Conservation (phyloP, 2,329 filamentous ascomycete genomes). For the Colletotrichum destructivum region DNA sequence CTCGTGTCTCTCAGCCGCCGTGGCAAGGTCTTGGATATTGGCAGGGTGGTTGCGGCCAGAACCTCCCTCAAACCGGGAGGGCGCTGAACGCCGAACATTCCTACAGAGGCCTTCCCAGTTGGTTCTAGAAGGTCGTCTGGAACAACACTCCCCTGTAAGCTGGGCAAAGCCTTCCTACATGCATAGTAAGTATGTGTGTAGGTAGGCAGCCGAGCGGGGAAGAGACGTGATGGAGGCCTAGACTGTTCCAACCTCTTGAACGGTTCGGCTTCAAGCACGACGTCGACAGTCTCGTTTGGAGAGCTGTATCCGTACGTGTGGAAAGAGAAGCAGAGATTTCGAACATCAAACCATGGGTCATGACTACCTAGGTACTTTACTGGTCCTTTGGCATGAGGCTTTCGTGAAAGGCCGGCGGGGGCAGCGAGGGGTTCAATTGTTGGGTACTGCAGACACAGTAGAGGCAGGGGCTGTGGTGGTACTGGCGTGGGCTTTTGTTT, state of each 20-base stretch:
- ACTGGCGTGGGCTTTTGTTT: neutral
- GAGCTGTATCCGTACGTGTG: neutral
- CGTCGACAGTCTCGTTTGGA: neutral
- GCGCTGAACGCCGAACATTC: conserved; percentile 8
- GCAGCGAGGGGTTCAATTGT: neutral
- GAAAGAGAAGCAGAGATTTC: neutral
- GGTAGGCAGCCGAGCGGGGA: conserved; percentile 21
- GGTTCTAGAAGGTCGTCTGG: conserved; percentile 38
- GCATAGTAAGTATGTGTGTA: too few relatives aligned
- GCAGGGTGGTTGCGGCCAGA: conserved; percentile 5
- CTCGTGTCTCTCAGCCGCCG: neutral
- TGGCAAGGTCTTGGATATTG: conserved; percentile 1
- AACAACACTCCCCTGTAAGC: conserved; percentile 21
- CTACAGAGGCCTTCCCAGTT: conserved; percentile 7
- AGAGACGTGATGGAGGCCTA: neutral
- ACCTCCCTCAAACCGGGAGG: conserved; percentile 20
- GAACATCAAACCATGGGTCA: conserved; percentile 19
- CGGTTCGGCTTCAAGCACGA: neutral
- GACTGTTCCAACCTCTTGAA: neutral
- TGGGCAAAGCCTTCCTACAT: conserved; percentile 15
- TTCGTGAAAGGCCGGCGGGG: neutral
- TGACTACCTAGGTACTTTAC: neutral
- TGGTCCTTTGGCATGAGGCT: neutral
- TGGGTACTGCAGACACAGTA: neutral
- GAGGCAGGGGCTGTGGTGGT: neutral